Percentiles rank a stretch among this genome's conserved stretches.
Conservation (phyloP, 345 rosid species). For the Brassica cretica region DNA sequence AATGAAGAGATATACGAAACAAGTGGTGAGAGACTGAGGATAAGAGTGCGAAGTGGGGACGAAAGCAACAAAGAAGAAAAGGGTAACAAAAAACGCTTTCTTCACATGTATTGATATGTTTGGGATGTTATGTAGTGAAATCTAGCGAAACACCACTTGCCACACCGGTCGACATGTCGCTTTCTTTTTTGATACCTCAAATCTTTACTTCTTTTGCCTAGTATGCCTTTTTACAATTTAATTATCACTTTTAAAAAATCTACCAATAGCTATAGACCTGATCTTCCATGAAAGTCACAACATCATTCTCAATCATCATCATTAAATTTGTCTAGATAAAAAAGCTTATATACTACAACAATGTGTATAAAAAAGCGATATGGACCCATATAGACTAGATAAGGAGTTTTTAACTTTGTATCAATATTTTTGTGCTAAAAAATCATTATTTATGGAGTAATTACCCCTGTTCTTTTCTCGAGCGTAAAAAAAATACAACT, state of each 20-base stretch:
- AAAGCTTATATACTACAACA: not conserved
- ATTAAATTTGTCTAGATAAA: slow-evolving; percentile 13
- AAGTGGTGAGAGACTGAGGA: slow-evolving; percentile 28
- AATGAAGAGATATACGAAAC: slow-evolving; percentile 1
- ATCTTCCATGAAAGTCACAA: slow-evolving; percentile 7
- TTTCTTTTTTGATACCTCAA: slow-evolving; percentile 30
- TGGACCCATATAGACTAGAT: no score
- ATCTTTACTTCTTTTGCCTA: slow-evolving; percentile 13
- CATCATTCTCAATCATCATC: slow-evolving; percentile 11
- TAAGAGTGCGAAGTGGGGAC: slow-evolving; percentile 34
- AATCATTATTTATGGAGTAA: no score
- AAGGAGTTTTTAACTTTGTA: no score
- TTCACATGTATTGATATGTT: slow-evolving; percentile 27
- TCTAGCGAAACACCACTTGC: slow-evolving; percentile 25
- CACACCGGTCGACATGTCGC: slow-evolving; percentile 31
- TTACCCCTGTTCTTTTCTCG: no score
- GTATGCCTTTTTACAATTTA: not conserved
- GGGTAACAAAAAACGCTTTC: slow-evolving; percentile 24
- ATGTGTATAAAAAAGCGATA: not conserved
- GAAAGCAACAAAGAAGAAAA: slow-evolving; percentile 14
- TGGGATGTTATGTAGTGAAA: slow-evolving; percentile 18
- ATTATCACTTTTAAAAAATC: not conserved
- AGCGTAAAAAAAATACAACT: no score
- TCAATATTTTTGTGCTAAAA: no score
- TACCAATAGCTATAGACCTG: slow-evolving; percentile 1